These are phyloP conservation scores for Botrytis tulipae DNA, from an alignment of 2,329 filamentous ascomycete genomes.

Conservation along the genomic window DNA sequence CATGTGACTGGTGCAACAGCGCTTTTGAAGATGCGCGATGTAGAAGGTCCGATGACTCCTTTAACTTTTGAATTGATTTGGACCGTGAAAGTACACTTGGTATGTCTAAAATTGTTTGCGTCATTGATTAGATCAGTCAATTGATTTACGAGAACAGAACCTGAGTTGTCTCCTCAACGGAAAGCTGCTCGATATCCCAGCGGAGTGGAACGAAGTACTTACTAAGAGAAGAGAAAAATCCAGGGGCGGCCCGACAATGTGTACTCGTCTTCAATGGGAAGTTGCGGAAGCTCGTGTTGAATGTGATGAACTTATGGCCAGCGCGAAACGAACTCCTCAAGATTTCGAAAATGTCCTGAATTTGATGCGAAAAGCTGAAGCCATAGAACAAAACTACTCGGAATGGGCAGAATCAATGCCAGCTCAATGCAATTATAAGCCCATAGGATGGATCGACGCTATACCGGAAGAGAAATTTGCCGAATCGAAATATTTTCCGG, in stretches of 20 bases:
- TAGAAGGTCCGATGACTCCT: conserved; percentile 10
- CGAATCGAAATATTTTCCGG: conserved; percentile 43
- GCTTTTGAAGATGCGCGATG: conserved; percentile 16
- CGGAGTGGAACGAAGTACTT: conserved; percentile 5
- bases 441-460: conserved; percentile 52
- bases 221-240: no score
- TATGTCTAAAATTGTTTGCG: not conserved
- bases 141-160: conserved; percentile 2
- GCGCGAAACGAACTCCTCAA: conserved; percentile 7
- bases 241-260: conserved; percentile 1
- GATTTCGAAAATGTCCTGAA: conserved; percentile 42
- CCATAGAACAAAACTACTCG: conserved; percentile 50
- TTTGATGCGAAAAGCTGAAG: conserved; percentile 50
- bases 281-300: conserved; percentile 13
- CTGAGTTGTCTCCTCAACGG: conserved; percentile 17
- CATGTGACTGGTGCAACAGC: conserved; percentile 10
- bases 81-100: conserved; percentile 10
- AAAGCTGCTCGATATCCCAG: conserved; percentile 5
- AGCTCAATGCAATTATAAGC: conserved; percentile 49
- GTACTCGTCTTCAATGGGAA: conserved; percentile 15
- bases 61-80: conserved; percentile 16
- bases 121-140: not conserved
- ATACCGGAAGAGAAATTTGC: not conserved
- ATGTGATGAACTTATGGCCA: conserved; percentile 16
- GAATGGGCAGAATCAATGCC: conserved; percentile 52